These are phyloP conservation scores for Camellia lanceoleosa DNA, from an alignment of 148 eudicot species.

Conservation along the genomic window DNA sequence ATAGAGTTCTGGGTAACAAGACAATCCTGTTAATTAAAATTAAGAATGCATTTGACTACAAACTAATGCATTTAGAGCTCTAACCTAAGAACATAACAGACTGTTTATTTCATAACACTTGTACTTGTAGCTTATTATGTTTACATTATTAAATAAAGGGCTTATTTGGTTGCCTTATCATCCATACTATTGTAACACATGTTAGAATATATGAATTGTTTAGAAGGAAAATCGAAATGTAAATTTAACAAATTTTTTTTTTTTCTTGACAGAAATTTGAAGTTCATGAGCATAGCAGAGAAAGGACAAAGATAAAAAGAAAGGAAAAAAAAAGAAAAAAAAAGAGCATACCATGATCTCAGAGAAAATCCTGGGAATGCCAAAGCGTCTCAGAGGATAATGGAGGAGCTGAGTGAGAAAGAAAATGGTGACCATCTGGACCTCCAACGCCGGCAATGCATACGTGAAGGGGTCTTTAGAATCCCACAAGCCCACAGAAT, in stretches of 20 bases:
- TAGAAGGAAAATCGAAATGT: too few species aligned
- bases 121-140: too few species aligned
- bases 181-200: too few species aligned
- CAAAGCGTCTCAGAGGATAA: slow-evolving; percentile 22
- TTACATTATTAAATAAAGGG: too few species aligned
- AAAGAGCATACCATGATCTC: slow-evolving; percentile 22
- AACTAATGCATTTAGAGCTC: not conserved
- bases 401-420: slow-evolving; percentile 25
- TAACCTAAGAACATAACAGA: not conserved
- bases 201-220: too few species aligned
- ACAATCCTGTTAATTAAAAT: not conserved
- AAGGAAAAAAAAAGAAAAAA: not conserved
- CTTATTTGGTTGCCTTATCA: too few species aligned
- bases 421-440: slow-evolving; percentile 26
- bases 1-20: too few species aligned
- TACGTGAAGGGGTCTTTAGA: slow-evolving; percentile 5
- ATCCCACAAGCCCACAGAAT: slow-evolving; percentile 20
- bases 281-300: not conserved
- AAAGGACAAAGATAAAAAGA: not conserved
- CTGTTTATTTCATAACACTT: not conserved
- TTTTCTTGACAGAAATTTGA: not conserved
- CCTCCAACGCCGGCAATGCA: slow-evolving; percentile 21
- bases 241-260: not conserved
- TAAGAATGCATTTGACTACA: not conserved
- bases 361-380: slow-evolving; percentile 31